A percentile compares a stretch with the other conserved stretches of the same genome.
Conservation (phyloP, 139 green algal species). For the Chlorella sp. region DNA sequence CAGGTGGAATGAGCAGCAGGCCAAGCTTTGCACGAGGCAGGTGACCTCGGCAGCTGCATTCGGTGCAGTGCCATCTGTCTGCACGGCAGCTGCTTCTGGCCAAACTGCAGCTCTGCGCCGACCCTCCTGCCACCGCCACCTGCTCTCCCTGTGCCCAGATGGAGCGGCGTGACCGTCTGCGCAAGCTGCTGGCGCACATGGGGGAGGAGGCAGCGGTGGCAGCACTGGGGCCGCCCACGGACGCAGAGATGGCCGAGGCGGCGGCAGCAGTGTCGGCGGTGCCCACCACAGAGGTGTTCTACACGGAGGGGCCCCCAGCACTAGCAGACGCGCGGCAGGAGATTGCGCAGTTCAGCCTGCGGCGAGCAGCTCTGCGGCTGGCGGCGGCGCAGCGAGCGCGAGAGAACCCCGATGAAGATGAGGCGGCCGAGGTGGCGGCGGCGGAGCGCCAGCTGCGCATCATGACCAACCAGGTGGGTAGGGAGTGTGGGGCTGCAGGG, state of each 20-base stretch:
- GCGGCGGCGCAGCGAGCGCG: slow-evolving; percentile 58
- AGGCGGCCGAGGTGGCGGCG: neutral
- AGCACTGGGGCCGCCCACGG: slow-evolving; percentile 27
- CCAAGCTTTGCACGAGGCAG: too few relatives aligned
- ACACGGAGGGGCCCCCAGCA: slow-evolving; percentile 85
- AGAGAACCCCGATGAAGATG: slow-evolving; percentile 58
- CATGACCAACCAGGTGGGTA: slow-evolving; percentile 27
- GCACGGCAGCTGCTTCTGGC: too few relatives aligned
- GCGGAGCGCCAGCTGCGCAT: slow-evolving; percentile 12
- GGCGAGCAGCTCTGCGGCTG: slow-evolving; percentile 71
- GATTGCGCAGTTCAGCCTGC: slow-evolving; percentile 85
- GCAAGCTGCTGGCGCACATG: slow-evolving; percentile 79
- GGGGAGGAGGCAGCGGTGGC: slow-evolving; percentile 63
- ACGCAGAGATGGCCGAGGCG: slow-evolving; percentile 82
- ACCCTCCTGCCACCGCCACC: too few relatives aligned
- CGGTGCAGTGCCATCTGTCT: too few relatives aligned
- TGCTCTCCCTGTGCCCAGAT: slow-evolving; percentile 54
- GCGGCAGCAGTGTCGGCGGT: slow-evolving; percentile 15
- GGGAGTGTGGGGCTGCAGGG: too few relatives aligned
- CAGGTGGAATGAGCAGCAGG: too few relatives aligned
- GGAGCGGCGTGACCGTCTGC: slow-evolving; percentile 92
- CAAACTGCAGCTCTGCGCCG: too few relatives aligned
- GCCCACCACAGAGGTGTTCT: slow-evolving; percentile 86
- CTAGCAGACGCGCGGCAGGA: slow-evolving; percentile 66
- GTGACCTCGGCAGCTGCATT: too few relatives aligned